Evolutionary conservation across 2,329 filamentous ascomycete genomes (phyloP).

Genomic region (Sporothrix pallida): DNA sequence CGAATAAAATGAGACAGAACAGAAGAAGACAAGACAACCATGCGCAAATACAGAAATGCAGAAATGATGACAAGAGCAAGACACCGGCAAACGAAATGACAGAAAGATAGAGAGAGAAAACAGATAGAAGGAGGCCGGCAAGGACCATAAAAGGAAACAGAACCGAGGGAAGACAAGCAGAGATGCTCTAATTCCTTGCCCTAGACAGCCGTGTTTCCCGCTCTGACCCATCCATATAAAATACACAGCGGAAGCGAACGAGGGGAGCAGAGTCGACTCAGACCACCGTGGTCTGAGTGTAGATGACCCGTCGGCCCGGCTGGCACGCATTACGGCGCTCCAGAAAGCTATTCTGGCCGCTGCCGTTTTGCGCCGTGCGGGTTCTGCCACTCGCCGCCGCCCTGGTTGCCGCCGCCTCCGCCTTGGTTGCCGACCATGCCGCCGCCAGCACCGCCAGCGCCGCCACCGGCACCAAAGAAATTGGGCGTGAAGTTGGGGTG

Average conservation of each 20-base stretch:
- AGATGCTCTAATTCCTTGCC: neutral
- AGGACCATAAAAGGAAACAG: neutral
- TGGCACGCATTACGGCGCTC: neutral
- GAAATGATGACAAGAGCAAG: neutral
- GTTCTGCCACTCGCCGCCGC: constrained; percentile 71
- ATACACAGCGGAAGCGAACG: neutral
- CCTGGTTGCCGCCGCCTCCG: constrained; percentile 51
- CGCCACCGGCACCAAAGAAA: constrained; percentile 66
- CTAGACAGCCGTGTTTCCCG: neutral
- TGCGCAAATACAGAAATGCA: neutral
- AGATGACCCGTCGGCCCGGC: neutral
- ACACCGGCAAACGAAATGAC: neutral
- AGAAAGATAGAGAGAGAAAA: neutral
- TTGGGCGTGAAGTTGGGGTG: constrained; percentile 73
- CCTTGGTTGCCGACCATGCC: constrained; percentile 45
- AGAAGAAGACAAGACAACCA: neutral
- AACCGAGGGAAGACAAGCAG: neutral
- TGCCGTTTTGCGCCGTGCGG: constrained; percentile 82
- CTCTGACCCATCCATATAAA: neutral
- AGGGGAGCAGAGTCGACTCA: neutral
- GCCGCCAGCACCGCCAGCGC: constrained; percentile 43
- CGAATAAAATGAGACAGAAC: constrained; percentile 2
- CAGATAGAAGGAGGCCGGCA: neutral
- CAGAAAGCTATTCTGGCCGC: constrained; percentile 59
- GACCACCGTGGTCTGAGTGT: too few species aligned